phyloP scores from a whole-genome alignment of 2,329 filamentous ascomycete genomes.

The Fusarium floridanum region DNA sequence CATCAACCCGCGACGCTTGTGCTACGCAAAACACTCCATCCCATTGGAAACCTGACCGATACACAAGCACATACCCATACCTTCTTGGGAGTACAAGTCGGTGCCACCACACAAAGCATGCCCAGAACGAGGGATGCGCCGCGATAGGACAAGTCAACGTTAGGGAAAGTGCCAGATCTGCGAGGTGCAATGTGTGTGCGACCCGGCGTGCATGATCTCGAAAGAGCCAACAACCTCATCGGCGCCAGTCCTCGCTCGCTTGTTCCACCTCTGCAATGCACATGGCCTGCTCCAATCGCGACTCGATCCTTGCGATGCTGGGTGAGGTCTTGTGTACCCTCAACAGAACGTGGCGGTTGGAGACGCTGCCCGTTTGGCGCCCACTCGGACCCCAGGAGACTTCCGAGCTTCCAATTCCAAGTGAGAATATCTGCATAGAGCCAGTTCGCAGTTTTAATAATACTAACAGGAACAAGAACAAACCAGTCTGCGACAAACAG shows the following conservation, averaged over 20 bases:
- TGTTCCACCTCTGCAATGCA: slow-evolving; percentile 36
- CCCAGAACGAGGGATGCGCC: slow-evolving; percentile 24
- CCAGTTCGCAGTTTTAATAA: background rate
- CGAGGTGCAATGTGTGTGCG: slow-evolving; percentile 41
- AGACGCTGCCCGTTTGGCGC: background rate
- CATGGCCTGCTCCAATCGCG: slow-evolving; percentile 22
- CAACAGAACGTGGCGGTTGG: slow-evolving; percentile 18
- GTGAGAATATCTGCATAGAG: slow-evolving; percentile 1
- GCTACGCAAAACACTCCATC: slow-evolving; percentile 35
- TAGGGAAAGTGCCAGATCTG: slow-evolving; percentile 45
- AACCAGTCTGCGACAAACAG: slow-evolving; percentile 1
- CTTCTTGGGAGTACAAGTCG: slow-evolving; percentile 26
- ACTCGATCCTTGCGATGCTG: slow-evolving; percentile 6
- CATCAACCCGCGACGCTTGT: slow-evolving; percentile 42
- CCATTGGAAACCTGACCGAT: slow-evolving; percentile 40
- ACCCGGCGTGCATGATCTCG: slow-evolving; percentile 48
- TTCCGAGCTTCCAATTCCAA: slow-evolving; percentile 2
- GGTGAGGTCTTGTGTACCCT: slow-evolving; percentile 5
- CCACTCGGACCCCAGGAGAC: background rate
- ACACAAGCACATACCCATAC: slow-evolving; percentile 26
- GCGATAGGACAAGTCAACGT: slow-evolving; percentile 33
- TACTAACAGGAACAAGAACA: background rate
- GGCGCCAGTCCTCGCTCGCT: slow-evolving; percentile 45
- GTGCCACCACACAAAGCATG: slow-evolving; percentile 34
- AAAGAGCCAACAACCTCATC: slow-evolving; percentile 43